A percentile compares a stretch with the other conserved stretches of the same genome.
Evolutionary conservation across 495 filamentous ascomycete genomes (phyloP).

Genomic region (Penicillium fimorum): DNA sequence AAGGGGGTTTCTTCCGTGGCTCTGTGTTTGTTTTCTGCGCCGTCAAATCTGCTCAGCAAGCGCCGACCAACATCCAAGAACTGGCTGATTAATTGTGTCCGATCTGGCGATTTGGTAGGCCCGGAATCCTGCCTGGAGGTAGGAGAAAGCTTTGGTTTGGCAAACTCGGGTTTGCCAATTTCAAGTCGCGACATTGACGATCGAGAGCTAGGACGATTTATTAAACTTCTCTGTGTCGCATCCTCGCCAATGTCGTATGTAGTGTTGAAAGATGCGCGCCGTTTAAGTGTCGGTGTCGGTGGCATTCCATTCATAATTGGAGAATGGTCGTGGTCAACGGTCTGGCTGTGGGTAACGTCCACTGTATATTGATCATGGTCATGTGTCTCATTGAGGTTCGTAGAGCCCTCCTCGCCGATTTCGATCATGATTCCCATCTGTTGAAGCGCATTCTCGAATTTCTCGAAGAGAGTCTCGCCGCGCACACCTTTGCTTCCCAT

Average conservation of each 20-base stretch:
- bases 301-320: constrained; percentile 25
- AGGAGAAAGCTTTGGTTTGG: constrained; percentile 33
- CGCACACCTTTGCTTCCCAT: constrained; percentile 60
- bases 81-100: constrained; percentile 45
- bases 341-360: constrained; percentile 23
- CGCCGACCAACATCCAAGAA: constrained; percentile 46
- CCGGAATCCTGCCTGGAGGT: constrained; percentile 16
- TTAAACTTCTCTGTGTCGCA: constrained; percentile 38
- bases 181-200: constrained; percentile 49
- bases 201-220: constrained; percentile 44
- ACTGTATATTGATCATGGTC: constrained; percentile 25
- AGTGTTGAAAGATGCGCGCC: constrained; percentile 58
- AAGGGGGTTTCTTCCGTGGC: constrained; percentile 16
- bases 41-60: constrained; percentile 38
- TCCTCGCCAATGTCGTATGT: constrained; percentile 56
- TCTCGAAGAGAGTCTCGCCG: constrained; percentile 57
- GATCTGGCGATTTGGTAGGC: constrained; percentile 36
- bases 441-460: constrained; percentile 63
- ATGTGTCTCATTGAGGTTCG: constrained; percentile 26
- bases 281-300: constrained; percentile 35
- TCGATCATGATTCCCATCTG: constrained; percentile 68
- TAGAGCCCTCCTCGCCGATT: constrained; percentile 43
- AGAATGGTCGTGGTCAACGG: constrained; percentile 18
- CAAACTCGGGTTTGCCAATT: constrained; percentile 38
- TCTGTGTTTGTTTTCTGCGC: constrained; percentile 25